phyloP scores from a whole-genome alignment of 768 basidiomycete genomes.

The Calvatia gigantea region DNA sequence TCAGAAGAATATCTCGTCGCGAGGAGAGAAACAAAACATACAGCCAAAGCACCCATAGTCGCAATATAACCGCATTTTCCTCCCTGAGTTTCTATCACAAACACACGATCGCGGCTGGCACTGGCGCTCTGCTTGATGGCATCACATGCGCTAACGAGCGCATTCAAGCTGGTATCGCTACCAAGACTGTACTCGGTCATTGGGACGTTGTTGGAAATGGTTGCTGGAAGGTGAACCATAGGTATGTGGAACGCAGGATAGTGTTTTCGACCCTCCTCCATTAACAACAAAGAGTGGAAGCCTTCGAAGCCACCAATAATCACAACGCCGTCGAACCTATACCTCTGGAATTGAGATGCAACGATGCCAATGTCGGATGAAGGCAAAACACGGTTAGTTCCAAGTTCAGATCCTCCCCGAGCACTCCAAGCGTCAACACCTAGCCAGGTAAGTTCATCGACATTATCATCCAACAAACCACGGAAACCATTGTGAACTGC shows the following conservation, averaged over 20 bases:
- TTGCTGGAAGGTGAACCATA: slow-evolving; percentile 94
- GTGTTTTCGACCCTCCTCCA: slow-evolving; percentile 75
- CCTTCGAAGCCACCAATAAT: slow-evolving; percentile 98
- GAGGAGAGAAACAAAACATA: slow-evolving; percentile 36
- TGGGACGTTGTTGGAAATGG: slow-evolving; percentile 97
- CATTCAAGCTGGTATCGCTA: slow-evolving; percentile 96
- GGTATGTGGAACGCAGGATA: slow-evolving; percentile 96
- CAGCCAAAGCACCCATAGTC: slow-evolving; percentile 92
- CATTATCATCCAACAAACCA: slow-evolving; percentile 86
- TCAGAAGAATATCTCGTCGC: background rate
- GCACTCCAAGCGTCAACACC: slow-evolving; percentile 96
- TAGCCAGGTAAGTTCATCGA: slow-evolving; percentile 89
- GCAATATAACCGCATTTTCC: slow-evolving; percentile 96
- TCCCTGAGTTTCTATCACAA: slow-evolving; percentile 97
- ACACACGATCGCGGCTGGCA: slow-evolving; percentile 93
- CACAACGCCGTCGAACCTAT: slow-evolving; percentile 72
- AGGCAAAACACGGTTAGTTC: slow-evolving; percentile 90
- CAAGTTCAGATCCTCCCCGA: slow-evolving; percentile 95
- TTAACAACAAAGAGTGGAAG: slow-evolving; percentile 71
- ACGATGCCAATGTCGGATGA: slow-evolving; percentile 83
- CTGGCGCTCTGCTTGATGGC: slow-evolving; percentile 98
- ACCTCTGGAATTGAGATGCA: slow-evolving; percentile 89
- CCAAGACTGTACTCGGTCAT: slow-evolving; percentile 95
- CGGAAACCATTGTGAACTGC: slow-evolving; percentile 95
- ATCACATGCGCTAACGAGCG: slow-evolving; percentile 95